Evolutionary conservation across 805 yeast species (phyloP).

Genomic region (Myxozyma nipponensis): DNA sequence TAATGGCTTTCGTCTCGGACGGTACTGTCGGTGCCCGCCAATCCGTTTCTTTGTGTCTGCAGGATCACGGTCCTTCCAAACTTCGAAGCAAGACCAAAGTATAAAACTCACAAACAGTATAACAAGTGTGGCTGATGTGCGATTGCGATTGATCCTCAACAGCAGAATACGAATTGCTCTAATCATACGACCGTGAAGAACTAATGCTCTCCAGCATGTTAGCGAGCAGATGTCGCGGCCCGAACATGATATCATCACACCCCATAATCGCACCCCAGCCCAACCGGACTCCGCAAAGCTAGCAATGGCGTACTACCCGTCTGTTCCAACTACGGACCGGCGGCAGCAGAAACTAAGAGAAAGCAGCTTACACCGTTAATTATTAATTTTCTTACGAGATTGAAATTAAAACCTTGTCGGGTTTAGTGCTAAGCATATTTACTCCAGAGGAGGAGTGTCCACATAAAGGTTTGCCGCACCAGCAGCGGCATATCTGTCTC

Average conservation of each 20-base stretch:
- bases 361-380: too few relatives aligned
- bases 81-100: not conserved
- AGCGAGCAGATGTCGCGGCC: too few relatives aligned
- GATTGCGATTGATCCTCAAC: not conserved
- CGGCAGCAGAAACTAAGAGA: too few relatives aligned
- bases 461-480: slow-evolving; percentile 1
- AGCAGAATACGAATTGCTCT: not conserved
- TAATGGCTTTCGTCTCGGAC: not conserved
- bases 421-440: not conserved
- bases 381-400: too few relatives aligned
- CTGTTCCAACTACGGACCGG: too few relatives aligned
- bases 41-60: not conserved
- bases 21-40: not conserved
- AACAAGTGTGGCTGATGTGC: not conserved
- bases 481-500: slow-evolving; percentile 13
- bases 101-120: not conserved
- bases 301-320: too few relatives aligned
- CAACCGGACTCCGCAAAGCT: too few relatives aligned
- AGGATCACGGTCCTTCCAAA: not conserved
- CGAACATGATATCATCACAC: too few relatives aligned
- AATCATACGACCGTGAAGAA: not conserved
- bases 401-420: too few relatives aligned
- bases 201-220: too few relatives aligned
- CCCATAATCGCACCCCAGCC: too few relatives aligned
- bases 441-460: slow-evolving; percentile 1